Base-by-base conservation (phyloP, 2,329 filamentous ascomycete genomes). In the Fonsecaea multimorphosa region DNA sequence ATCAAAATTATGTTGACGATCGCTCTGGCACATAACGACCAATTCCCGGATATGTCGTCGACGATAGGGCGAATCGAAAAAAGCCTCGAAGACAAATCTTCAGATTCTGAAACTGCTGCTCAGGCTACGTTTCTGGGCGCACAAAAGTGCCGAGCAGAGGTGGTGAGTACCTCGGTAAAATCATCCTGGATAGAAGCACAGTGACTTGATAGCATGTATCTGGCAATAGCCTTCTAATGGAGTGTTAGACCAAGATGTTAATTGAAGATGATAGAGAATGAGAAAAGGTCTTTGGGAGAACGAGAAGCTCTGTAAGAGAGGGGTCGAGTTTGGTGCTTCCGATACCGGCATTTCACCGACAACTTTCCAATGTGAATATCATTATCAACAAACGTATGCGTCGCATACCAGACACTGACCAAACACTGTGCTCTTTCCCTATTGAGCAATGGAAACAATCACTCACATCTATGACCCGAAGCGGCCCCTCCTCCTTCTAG, bases 401-500 rank as follows among this genome's bases (percentile, higher is more conserved):
- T n/a, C n/a, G n/a, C n/a, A n/a, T 22, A 49, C 19, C 9, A 24
- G 27, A 49, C 19, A n/a, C 38, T 40, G 38, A 40, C 38, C 38
- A 40, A 38, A 56, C 16, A 34, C 14, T 27, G 5, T 19, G 24
- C 19, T 4, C 29, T 31, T n/a, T 22, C 27, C 24, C 24, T n/a
- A 4, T 16, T 16, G 9, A 27, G 38, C 1, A 22, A 68, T 68
- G 65, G 65, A 68, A 46, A 44, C 54, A 14, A 59, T 64, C 22
- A 29, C 65, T 2, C 70, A 72, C 61, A 22, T 34, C 1, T 72
- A 72, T 61, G 52, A 71, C 27, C 65, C 70, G 16, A 59, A 52
- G 16, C 59, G 67, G 9, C 40, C 58, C 5, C 70, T 72, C 1
- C 61, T 66, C 31, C 62, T 72, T 2, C 67, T 72, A n/a, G 71